phyloP scores from a whole-genome alignment of 345 rosid genomes.

The Populus alba region DNA sequence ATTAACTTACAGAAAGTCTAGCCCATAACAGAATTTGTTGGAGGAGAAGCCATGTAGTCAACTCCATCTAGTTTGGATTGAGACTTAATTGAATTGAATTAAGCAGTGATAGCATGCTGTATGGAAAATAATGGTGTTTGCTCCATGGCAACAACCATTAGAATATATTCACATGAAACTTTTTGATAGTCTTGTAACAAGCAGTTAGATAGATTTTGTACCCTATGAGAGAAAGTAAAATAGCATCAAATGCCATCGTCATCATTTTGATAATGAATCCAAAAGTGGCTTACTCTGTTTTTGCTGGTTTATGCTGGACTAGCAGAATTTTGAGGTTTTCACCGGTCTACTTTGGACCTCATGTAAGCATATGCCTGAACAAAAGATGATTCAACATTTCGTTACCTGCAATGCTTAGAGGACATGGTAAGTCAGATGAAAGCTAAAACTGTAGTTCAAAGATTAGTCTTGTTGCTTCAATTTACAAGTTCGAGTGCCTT shows the following conservation, averaged over 20 bases:
- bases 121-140: neutral
- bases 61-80: neutral
- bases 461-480: neutral
- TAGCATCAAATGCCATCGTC: neutral
- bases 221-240: neutral
- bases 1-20: neutral
- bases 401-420: neutral
- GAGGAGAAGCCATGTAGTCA: neutral
- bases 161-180: neutral
- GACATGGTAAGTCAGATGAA: neutral
- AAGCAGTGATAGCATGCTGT: too few species aligned
- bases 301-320: slow-evolving; percentile 3
- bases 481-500: neutral
- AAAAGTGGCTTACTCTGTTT: slow-evolving; percentile 10
- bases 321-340: slow-evolving; percentile 1
- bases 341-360: neutral
- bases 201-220: neutral
- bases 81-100: neutral
- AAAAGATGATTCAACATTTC: neutral
- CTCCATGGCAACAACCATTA: neutral
- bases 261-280: neutral
- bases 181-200: neutral
- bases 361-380: neutral
- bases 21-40: neutral
- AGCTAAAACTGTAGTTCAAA: neutral